Base-by-base conservation (phyloP, 495 filamentous ascomycete species). In the Lindgomyces ingoldianus region DNA sequence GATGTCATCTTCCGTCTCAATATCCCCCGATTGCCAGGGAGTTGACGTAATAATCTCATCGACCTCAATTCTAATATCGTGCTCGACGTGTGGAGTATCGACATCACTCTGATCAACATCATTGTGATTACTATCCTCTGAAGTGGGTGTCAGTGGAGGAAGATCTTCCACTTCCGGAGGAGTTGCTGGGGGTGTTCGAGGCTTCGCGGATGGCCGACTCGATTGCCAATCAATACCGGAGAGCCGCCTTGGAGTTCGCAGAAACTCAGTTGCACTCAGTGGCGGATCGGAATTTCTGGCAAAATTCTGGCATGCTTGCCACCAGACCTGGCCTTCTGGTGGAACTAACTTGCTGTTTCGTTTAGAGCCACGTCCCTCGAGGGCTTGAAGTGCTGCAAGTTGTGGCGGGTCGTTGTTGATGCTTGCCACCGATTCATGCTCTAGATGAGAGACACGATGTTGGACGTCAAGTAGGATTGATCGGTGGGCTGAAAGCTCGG, bases 271-370 rank as follows among this genome's bases (percentile, higher is more conserved):
- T 1, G 62, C 62, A 41, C 62, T 65, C 21, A 65, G 30, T 9
- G 62, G 62, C 21, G 56, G 29, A 4, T 65, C 56, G 1, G 47
- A 45, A 30, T 65, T 65, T 14, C 27, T 52, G 6, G 62, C 62
- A 21, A 60, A 65, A 27, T 59, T 65, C 30, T 65, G 62, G 39
- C 62, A 65, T 33, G 62, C 62, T 25, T 65, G 29, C 62, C 62
- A 65, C 62, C 62, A 65, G 2, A 47, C 39, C 36, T 29, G 47
- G 24, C 47, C 50, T n/a, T 65, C 62, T n/a, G 55, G 55, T 12
- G 62, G 53, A 12, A 65, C 36, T 1, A 65, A 33, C 26, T n/a
- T 59, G 29, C 62, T 65, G 27, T 45, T 60, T 10, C 62, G 46
- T 39, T 48, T 65, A 1, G 62, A 55, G 8, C 8, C 52, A 12